Conservation (phyloP, 2,329 filamentous ascomycete genomes). For the Xylariomycetidae sp. region DNA sequence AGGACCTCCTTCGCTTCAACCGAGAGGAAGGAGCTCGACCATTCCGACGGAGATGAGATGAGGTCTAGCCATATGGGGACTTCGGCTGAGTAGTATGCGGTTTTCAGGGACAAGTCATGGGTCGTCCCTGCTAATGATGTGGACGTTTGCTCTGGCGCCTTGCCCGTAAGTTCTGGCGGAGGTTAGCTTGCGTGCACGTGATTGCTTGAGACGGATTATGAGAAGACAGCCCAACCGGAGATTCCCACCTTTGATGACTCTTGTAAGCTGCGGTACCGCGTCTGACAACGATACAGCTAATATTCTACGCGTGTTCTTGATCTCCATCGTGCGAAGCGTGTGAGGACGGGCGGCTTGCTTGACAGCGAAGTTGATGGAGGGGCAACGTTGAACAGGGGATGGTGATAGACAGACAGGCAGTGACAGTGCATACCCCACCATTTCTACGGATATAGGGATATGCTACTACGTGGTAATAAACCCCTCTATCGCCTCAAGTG, state of each 20-base stretch:
- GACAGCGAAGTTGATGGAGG: not conserved
- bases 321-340: constrained; percentile 23
- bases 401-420: no score
- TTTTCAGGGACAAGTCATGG: constrained; percentile 49
- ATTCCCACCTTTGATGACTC: constrained; percentile 46
- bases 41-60: constrained; percentile 43
- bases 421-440: not conserved
- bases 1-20: constrained; percentile 59
- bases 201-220: not conserved
- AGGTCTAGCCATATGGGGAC: constrained; percentile 65
- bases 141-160: constrained; percentile 31
- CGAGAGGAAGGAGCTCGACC: constrained; percentile 53
- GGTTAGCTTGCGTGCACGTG: constrained; percentile 6
- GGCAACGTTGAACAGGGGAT: not conserved
- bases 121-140: constrained; percentile 52
- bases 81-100: constrained; percentile 53
- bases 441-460: no score
- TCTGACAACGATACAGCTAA: constrained; percentile 49
- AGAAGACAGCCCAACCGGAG: not conserved
- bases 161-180: constrained; percentile 46
- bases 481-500: no score
- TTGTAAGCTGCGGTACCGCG: constrained; percentile 39
- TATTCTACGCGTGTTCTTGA: constrained; percentile 49
- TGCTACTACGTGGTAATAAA: no score
- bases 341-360: constrained; percentile 1